These are phyloP conservation scores for Xylariaceae sp. DNA, from an alignment of 2,329 filamentous ascomycete genomes.

Conservation along the genomic window DNA sequence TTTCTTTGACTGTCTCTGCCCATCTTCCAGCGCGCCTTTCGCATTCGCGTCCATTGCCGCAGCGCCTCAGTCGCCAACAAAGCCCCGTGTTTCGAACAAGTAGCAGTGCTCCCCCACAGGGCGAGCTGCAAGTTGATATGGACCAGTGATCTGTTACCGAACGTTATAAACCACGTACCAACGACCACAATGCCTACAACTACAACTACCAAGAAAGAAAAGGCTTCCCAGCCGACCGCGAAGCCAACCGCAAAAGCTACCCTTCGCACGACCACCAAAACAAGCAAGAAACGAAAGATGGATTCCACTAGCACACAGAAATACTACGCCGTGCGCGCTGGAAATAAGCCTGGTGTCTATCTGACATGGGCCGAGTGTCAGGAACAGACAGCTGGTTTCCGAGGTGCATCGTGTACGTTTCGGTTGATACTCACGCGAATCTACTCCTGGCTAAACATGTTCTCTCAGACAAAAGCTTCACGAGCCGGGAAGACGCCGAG, in stretches of 20 bases:
- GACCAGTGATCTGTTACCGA: constrained; percentile 27
- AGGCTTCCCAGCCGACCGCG: constrained; percentile 19
- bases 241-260: constrained; percentile 21
- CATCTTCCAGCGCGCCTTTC: constrained; percentile 30
- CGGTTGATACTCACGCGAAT: constrained; percentile 10
- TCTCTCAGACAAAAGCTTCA: constrained; percentile 78
- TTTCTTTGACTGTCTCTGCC: constrained; percentile 38
- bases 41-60: constrained; percentile 17
- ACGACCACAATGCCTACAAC: constrained; percentile 35
- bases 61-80: constrained; percentile 31
- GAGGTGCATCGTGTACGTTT: constrained; percentile 71
- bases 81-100: constrained; percentile 36
- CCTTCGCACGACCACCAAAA: constrained; percentile 26
- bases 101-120: constrained; percentile 27
- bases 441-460: constrained; percentile 15
- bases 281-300: constrained; percentile 56
- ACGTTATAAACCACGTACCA: constrained; percentile 21
- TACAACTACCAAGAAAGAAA: constrained; percentile 29
- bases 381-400: constrained; percentile 65
- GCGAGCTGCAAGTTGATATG: constrained; percentile 34
- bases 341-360: constrained; percentile 67
- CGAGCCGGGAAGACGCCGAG: constrained; percentile 75
- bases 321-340: constrained; percentile 68
- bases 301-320: constrained; percentile 57
- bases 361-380: constrained; percentile 66